Conservation (phyloP, 352 stramenopile genomes). For the Globisporangium acanthophoron region DNA sequence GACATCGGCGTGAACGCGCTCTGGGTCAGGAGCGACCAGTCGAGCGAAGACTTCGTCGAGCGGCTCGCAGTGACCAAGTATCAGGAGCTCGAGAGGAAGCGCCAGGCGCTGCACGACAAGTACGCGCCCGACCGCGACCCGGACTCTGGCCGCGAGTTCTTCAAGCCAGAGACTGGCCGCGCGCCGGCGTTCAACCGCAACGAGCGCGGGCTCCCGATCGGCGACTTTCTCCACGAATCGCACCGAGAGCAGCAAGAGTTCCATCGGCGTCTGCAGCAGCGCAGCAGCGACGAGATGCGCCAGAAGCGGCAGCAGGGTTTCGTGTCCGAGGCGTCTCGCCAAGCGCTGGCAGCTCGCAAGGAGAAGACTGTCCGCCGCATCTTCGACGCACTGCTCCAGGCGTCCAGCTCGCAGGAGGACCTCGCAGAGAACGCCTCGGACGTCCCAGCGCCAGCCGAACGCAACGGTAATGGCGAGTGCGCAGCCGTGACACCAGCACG, state of each 20-base stretch:
- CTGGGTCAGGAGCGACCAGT: constrained; percentile 30
- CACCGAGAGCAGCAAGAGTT: constrained; percentile 63
- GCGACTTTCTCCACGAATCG: constrained; percentile 65
- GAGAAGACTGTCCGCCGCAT: constrained; percentile 50
- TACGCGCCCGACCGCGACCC: constrained; percentile 61
- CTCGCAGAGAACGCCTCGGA: neutral
- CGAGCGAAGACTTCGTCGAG: constrained; percentile 48
- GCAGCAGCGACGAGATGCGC: constrained; percentile 35
- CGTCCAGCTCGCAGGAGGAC: neutral
- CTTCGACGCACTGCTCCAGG: constrained; percentile 32
- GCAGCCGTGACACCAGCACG: constrained; percentile 23
- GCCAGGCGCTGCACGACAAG: constrained; percentile 48
- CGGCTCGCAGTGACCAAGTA: constrained; percentile 66
- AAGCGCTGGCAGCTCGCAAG: constrained; percentile 53
- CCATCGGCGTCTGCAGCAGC: constrained; percentile 37
- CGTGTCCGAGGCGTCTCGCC: constrained; percentile 48
- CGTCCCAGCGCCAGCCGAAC: neutral
- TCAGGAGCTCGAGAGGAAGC: constrained; percentile 56
- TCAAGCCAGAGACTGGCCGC: constrained; percentile 63
- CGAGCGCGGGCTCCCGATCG: constrained; percentile 61
- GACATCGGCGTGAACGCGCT: constrained; percentile 73
- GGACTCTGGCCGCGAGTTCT: constrained; percentile 50
- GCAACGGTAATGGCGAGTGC: neutral
- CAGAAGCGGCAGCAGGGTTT: constrained; percentile 46
- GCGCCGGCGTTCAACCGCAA: constrained; percentile 65